A percentile compares a stretch with the other conserved stretches of the same genome.
These are phyloP conservation scores for Aspergillus arachidicola DNA, from an alignment of 2,329 filamentous ascomycete genomes.

Conservation along the genomic window DNA sequence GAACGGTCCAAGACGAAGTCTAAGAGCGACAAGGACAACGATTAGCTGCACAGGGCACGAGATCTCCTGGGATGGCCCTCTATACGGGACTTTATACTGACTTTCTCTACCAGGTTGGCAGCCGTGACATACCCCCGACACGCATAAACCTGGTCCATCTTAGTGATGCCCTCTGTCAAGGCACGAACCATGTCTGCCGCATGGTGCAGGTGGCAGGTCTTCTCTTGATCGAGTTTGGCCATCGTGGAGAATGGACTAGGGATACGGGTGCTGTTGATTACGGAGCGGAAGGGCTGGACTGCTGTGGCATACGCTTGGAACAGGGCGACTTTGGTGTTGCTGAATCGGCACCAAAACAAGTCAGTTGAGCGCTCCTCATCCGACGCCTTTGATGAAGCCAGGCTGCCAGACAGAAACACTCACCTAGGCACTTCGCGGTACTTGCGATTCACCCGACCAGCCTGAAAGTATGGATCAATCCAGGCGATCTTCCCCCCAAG, in stretches of 20 bases:
- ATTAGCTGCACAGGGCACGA: slow-evolving; percentile 15
- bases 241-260: slow-evolving; percentile 60
- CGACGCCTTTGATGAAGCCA: background rate
- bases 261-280: slow-evolving; percentile 51
- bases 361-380: slow-evolving; percentile 21
- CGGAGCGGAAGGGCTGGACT: slow-evolving; percentile 54
- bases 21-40: slow-evolving; percentile 10
- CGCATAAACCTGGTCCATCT: slow-evolving; percentile 39
- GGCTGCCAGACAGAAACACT: slow-evolving; percentile 18
- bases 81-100: slow-evolving; percentile 20
- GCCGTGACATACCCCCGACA: slow-evolving; percentile 37
- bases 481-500: slow-evolving; percentile 56
- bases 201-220: slow-evolving; percentile 59
- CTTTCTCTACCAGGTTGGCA: slow-evolving; percentile 35
- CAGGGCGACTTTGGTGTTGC: slow-evolving; percentile 64
- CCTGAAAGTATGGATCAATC: slow-evolving; percentile 61
- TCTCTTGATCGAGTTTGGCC: slow-evolving; percentile 56
- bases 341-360: slow-evolving; percentile 25
- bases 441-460: slow-evolving; percentile 54
- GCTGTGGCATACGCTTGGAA: slow-evolving; percentile 62
- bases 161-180: slow-evolving; percentile 46
- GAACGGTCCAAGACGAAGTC: slow-evolving; percentile 37
- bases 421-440: slow-evolving; percentile 64
- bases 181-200: slow-evolving; percentile 59
- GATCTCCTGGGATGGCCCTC: background rate